Conservation (phyloP, 1,284 basidiomycete species). For the Prillingera fragicola region DNA sequence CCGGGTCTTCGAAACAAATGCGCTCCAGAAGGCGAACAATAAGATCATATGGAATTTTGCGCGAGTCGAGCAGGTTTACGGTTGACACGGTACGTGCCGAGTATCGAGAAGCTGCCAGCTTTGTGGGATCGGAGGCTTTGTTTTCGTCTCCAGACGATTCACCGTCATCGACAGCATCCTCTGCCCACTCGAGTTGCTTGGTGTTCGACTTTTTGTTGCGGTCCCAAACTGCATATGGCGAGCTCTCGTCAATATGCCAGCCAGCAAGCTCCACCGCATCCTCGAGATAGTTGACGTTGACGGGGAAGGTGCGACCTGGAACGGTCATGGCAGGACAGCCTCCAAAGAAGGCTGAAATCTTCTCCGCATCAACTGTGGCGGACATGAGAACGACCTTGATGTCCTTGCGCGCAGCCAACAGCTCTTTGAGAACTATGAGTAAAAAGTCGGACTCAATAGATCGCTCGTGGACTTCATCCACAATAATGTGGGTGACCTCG, state of each 20-base stretch:
- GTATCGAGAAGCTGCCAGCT: conserved; percentile 51
- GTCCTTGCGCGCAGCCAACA: conserved; percentile 71
- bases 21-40: conserved; percentile 79
- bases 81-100: conserved; percentile 69
- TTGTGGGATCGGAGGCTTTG: conserved; percentile 35
- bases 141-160: conserved; percentile 41
- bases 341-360: conserved; percentile 89
- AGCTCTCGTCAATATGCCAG: conserved; percentile 80
- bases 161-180: conserved; percentile 66
- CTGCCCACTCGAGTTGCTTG: conserved; percentile 64
- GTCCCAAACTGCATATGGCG: conserved; percentile 67
- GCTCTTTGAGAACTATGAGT: conserved; percentile 87
- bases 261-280: conserved; percentile 81
- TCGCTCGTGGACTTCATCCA: conserved; percentile 68
- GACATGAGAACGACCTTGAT: conserved; percentile 96
- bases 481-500: conserved; percentile 65
- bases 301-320: conserved; percentile 96
- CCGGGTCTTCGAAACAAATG: conserved; percentile 68
- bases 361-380: conserved; percentile 90
- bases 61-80: conserved; percentile 81
- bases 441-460: conserved; percentile 98
- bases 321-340: conserved; percentile 82
- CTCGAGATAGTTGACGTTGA: conserved; percentile 80
- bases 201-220: conserved; percentile 49
- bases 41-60: conserved; percentile 82